These are phyloP conservation scores for Aegilops longissima DNA, from an alignment of 176 grass and related monocot species.

Conservation along the genomic window DNA sequence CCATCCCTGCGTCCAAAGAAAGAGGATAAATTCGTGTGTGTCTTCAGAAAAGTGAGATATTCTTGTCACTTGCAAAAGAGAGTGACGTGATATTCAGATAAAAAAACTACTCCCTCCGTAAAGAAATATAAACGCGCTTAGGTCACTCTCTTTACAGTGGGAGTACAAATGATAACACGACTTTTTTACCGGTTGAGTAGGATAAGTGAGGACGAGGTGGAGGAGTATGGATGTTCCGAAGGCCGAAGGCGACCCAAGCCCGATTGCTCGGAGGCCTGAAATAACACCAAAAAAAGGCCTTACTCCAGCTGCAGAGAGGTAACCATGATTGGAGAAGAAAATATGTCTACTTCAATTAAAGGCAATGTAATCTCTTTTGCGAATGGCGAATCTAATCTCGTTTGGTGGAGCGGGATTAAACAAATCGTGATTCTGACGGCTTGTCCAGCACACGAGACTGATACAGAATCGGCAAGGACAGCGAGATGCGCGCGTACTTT, in stretches of 20 bases:
- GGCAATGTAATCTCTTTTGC: not conserved
- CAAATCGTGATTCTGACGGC: not conserved
- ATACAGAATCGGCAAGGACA: not conserved
- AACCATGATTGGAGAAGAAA: not conserved
- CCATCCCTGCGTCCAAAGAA: slow-evolving; percentile 39
- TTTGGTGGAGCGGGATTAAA: not conserved
- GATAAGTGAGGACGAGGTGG: slow-evolving; percentile 43
- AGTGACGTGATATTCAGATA: too few species aligned
- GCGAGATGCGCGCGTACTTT: not conserved
- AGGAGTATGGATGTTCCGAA: slow-evolving; percentile 9
- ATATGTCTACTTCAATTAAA: not conserved
- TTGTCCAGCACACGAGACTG: not conserved
- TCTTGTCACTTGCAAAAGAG: too few species aligned
- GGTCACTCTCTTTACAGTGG: too few species aligned
- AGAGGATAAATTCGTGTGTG: not conserved
- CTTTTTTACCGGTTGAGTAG: slow-evolving; percentile 54
- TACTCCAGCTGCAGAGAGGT: not conserved
- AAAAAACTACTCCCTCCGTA: too few species aligned
- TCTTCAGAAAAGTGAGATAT: not conserved
- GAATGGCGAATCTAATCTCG: not conserved
- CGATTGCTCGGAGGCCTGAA: slow-evolving; percentile 51
- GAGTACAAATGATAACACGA: too few species aligned
- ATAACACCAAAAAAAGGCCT: not conserved
- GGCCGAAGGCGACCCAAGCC: slow-evolving; percentile 25
- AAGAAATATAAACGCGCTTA: too few species aligned